A percentile compares a stretch with the other conserved stretches of the same genome.
Evolutionary conservation across 371 early-diverging fungal species (phyloP).

Genomic region (Mortierella sp.): DNA sequence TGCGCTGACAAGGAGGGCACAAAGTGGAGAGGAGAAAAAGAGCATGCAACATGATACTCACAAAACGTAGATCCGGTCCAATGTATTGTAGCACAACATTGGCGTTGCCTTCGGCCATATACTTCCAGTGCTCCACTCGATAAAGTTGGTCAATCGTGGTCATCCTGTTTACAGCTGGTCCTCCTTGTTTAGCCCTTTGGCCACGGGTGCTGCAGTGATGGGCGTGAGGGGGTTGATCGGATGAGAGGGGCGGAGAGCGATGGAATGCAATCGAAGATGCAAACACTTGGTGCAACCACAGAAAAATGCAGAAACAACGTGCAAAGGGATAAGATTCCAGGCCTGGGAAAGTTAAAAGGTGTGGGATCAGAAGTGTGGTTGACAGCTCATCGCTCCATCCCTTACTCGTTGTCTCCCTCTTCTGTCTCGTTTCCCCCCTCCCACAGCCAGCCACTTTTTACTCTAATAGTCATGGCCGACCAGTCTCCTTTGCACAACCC

Average conservation of each 20-base stretch:
- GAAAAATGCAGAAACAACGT: no score
- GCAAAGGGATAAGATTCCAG: no score
- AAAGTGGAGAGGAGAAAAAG: neutral
- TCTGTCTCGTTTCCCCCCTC: no score
- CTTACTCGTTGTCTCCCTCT: no score
- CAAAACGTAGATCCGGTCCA: constrained; percentile 34
- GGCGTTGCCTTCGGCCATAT: constrained; percentile 51
- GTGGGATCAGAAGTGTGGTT: no score
- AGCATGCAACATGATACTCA: constrained; percentile 5
- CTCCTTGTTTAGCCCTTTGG: neutral
- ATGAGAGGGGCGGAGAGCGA: neutral
- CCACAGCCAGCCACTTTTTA: neutral
- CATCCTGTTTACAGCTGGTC: constrained; percentile 17
- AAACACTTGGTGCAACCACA: no score
- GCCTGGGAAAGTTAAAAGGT: no score
- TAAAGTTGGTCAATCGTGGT: constrained; percentile 26
- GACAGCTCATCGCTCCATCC: no score
- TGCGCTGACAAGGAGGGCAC: no score
- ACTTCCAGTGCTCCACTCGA: constrained; percentile 32
- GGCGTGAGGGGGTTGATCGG: neutral
- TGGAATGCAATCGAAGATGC: constrained; percentile 12
- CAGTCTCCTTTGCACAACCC: constrained; percentile 52
- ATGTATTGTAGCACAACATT: constrained; percentile 46
- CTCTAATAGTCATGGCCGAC: constrained; percentile 28
- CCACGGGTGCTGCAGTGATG: neutral